These are phyloP conservation scores for Mariannaea elegans DNA, from an alignment of 2,329 filamentous ascomycete species.

Conservation along the genomic window DNA sequence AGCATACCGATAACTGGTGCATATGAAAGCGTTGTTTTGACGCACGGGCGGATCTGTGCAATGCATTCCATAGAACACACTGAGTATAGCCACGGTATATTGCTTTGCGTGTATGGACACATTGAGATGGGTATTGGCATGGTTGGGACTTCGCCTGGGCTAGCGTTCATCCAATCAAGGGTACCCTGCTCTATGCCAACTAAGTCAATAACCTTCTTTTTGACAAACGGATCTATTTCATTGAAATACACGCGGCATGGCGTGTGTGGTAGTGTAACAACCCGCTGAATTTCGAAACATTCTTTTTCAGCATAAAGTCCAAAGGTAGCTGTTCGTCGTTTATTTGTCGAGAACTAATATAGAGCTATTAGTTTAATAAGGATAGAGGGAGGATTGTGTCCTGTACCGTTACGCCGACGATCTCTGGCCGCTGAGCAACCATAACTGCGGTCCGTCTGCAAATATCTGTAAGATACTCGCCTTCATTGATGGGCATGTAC, in stretches of 20 bases:
- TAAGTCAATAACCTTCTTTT: background rate
- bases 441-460: constrained; percentile 13
- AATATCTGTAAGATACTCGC: constrained; percentile 25
- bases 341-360: constrained; percentile 17
- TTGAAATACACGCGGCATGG: constrained; percentile 18
- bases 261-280: background rate
- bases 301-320: constrained; percentile 11
- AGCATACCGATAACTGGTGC: background rate
- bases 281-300: constrained; percentile 1
- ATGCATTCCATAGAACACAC: background rate
- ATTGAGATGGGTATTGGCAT: background rate
- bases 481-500: constrained; percentile 21
- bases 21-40: background rate
- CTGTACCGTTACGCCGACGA: constrained; percentile 16
- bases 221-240: background rate
- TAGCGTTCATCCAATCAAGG: too few relatives aligned
- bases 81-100: background rate
- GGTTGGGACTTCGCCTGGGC: too few relatives aligned
- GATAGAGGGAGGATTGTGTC: background rate
- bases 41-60: background rate
- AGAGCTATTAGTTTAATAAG: background rate
- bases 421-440: too few relatives aligned
- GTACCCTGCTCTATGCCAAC: background rate
- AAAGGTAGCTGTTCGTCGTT: constrained; percentile 16
- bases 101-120: background rate